These are phyloP conservation scores for Naganishia kalamii DNA, from an alignment of 768 basidiomycete species.

Conservation along the genomic window DNA sequence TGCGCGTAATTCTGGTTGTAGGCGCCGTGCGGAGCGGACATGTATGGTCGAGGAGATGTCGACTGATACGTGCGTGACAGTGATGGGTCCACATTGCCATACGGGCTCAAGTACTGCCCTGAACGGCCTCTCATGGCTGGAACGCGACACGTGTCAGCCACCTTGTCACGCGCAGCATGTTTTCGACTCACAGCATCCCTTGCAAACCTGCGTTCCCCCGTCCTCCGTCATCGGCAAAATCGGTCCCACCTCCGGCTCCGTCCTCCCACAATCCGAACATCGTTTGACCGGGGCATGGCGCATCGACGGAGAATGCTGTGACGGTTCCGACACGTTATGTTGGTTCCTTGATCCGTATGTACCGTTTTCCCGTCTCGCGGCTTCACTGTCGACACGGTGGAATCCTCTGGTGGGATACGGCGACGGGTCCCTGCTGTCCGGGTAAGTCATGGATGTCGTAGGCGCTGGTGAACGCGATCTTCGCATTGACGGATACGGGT, in stretches of 20 bases:
- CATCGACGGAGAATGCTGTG: background rate
- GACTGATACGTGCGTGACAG: background rate
- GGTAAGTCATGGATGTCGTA: background rate
- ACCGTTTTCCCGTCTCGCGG: background rate
- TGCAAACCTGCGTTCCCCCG: conserved; percentile 8
- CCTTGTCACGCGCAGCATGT: too few relatives aligned
- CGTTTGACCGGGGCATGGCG: background rate
- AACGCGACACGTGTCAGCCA: background rate
- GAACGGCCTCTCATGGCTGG: background rate
- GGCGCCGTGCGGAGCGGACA: background rate
- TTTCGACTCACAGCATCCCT: conserved; percentile 6
- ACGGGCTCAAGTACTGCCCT: background rate
- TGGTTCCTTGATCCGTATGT: background rate
- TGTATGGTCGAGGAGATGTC: conserved; percentile 4
- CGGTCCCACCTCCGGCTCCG: background rate
- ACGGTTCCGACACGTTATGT: background rate
- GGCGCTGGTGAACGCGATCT: conserved; percentile 1
- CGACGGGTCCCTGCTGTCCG: background rate
- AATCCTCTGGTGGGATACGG: background rate
- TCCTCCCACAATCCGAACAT: conserved; percentile 5
- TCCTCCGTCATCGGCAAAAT: conserved; percentile 10
- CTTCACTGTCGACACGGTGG: background rate
- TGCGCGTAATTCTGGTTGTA: background rate
- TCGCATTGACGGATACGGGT: background rate
- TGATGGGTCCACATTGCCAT: background rate